Percentiles rank a stretch among this genome's conserved stretches.
Conservation (phyloP, 2,329 filamentous ascomycete genomes). For the Calonectria hawksworthii region DNA sequence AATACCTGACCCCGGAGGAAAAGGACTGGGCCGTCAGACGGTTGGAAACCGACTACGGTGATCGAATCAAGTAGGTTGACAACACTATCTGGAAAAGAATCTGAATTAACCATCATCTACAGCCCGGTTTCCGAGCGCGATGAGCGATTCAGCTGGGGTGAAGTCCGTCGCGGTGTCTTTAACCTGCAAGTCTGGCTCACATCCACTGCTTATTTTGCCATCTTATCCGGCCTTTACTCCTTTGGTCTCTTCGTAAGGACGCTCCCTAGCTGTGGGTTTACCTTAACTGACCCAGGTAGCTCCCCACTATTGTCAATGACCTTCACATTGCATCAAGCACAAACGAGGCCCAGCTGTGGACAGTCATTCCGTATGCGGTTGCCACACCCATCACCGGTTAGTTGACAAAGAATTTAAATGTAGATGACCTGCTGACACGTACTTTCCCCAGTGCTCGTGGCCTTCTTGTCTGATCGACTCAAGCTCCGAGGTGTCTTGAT, state of each 20-base stretch:
- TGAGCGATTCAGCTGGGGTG: conserved; percentile 1
- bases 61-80: not conserved
- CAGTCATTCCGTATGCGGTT: not conserved
- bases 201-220: not conserved
- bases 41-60: not conserved
- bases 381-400: not conserved
- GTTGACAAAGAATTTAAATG: not conserved
- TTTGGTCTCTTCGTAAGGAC: not conserved
- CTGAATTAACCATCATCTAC: not conserved
- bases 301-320: conserved; percentile 2
- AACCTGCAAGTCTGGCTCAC: not conserved
- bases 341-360: conserved; percentile 1
- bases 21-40: not conserved
- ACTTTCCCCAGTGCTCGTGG: not conserved
- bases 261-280: too few species aligned
- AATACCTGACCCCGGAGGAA: not conserved
- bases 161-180: not conserved
- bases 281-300: not conserved
- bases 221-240: not conserved
- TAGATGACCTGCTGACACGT: not conserved
- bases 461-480: not conserved
- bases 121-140: not conserved
- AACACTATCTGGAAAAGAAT: not conserved
- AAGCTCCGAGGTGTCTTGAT: not conserved
- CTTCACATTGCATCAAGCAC: not conserved